Conservation (phyloP, 352 stramenopile species). For the Elongisporangium anandrum region DNA sequence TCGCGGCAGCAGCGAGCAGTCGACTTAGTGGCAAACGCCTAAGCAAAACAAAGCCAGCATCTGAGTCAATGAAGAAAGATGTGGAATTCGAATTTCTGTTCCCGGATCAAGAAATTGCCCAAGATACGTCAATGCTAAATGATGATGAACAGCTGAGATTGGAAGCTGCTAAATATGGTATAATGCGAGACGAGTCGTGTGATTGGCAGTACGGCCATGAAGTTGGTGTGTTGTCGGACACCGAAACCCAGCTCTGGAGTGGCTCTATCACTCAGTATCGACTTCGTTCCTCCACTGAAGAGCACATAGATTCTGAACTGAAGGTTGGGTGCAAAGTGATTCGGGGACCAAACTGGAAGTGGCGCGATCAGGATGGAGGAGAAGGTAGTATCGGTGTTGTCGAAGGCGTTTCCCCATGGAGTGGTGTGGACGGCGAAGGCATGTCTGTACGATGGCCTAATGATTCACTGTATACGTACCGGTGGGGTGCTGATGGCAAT, state of each 20-base stretch:
- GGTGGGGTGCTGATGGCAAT: conserved; percentile 85
- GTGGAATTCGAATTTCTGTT: conserved; percentile 62
- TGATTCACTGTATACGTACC: conserved; percentile 85
- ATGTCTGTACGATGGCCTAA: conserved; percentile 89
- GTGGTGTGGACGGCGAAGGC: conserved; percentile 82
- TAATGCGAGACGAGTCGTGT: conserved; percentile 51
- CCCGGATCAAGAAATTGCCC: conserved; percentile 50
- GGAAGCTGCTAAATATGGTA: conserved; percentile 62
- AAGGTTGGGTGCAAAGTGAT: conserved; percentile 85
- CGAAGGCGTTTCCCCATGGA: conserved; percentile 85
- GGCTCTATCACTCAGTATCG: conserved; percentile 70
- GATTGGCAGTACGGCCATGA: conserved; percentile 72
- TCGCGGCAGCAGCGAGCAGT: conserved; percentile 21
- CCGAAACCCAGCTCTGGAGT: conserved; percentile 66
- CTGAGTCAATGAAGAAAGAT: conserved; percentile 16
- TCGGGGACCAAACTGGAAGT: conserved; percentile 89
- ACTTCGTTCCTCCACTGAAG: conserved; percentile 38
- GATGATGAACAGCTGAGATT: conserved; percentile 42
- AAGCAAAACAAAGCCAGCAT: conserved; percentile 12
- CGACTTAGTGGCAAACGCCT: not conserved
- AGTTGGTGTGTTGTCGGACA: conserved; percentile 69
- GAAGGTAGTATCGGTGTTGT: conserved; percentile 80
- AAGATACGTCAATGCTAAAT: conserved; percentile 61
- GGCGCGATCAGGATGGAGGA: conserved; percentile 84
- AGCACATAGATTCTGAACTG: conserved; percentile 47